phyloP scores from a whole-genome alignment of 2,329 filamentous ascomycete genomes.

The Talaromyces sp. region DNA sequence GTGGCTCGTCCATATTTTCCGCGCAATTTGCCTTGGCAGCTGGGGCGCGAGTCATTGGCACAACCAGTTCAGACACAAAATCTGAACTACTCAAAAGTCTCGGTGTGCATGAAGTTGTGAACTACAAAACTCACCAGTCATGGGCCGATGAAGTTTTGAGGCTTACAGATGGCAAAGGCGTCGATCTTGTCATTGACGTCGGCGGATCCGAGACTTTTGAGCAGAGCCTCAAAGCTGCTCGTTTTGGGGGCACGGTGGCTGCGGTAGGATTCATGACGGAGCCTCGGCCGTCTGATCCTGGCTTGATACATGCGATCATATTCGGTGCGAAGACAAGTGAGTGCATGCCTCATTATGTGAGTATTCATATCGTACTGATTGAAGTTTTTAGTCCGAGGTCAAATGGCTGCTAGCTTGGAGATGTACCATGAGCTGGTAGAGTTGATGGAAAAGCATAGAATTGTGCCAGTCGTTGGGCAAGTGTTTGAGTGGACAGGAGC shows the following conservation, averaged over 20 bases:
- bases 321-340: slow-evolving; percentile 1
- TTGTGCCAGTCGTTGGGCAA: neutral
- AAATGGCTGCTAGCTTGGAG: neutral
- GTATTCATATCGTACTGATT: neutral
- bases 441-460: neutral
- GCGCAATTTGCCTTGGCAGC: slow-evolving; percentile 43
- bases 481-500: neutral
- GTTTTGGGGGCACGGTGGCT: slow-evolving; percentile 39
- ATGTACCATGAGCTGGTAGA: slow-evolving; percentile 2
- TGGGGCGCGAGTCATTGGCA: slow-evolving; percentile 57
- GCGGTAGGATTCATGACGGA: slow-evolving; percentile 51
- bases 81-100: slow-evolving; percentile 50
- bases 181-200: slow-evolving; percentile 40
- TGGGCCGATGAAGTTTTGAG: slow-evolving; percentile 39
- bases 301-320: neutral
- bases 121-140: slow-evolving; percentile 41
- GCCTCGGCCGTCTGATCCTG: neutral
- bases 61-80: slow-evolving; percentile 53
- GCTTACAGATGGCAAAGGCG: slow-evolving; percentile 40
- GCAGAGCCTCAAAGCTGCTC: slow-evolving; percentile 39
- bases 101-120: slow-evolving; percentile 42
- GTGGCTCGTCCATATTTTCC: slow-evolving; percentile 51
- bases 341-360: neutral
- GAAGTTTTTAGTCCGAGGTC: neutral
- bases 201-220: slow-evolving; percentile 41